Conservation (phyloP, 345 rosid genomes). For the Rubroshorea leprosula region DNA sequence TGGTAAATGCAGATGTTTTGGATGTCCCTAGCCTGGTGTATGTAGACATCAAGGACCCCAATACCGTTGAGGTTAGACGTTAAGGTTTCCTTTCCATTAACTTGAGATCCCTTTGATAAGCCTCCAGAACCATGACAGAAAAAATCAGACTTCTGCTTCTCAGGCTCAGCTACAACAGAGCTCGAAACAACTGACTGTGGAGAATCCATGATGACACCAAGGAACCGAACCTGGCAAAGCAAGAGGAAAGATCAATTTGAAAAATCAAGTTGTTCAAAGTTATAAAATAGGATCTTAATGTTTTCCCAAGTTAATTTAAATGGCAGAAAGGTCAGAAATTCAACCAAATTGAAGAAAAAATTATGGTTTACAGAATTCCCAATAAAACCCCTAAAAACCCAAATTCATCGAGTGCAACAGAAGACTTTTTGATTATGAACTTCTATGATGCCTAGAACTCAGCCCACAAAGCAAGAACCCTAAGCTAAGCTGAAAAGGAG, state of each 20-base stretch:
- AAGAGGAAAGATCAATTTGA: conserved; percentile 8
- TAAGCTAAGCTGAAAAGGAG: not conserved
- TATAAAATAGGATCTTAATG: too few species aligned
- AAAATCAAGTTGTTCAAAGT: not conserved
- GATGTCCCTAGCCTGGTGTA: conserved; percentile 95
- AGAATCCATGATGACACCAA: conserved; percentile 61
- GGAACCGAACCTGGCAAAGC: conserved; percentile 27
- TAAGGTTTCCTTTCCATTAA: conserved; percentile 30
- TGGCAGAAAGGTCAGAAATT: not conserved
- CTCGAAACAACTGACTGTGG: conserved; percentile 92
- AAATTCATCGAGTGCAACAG: too few species aligned
- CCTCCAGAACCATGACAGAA: conserved; percentile 8
- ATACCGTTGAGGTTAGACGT: conserved; percentile 31
- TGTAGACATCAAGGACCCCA: conserved; percentile 66
- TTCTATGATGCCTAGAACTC: not conserved
- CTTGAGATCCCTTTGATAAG: conserved; percentile 29
- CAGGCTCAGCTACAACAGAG: conserved; percentile 44
- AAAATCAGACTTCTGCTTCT: conserved; percentile 43
- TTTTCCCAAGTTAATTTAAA: too few species aligned
- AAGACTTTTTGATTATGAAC: too few species aligned
- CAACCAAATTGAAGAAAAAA: too few species aligned
- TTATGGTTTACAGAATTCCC: too few species aligned
- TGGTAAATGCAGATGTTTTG: conserved; percentile 99
- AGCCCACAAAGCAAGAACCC: not conserved
- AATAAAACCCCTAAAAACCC: not conserved